Conservation (phyloP, 495 filamentous ascomycete genomes). For the Penicillium ochrochloron region DNA sequence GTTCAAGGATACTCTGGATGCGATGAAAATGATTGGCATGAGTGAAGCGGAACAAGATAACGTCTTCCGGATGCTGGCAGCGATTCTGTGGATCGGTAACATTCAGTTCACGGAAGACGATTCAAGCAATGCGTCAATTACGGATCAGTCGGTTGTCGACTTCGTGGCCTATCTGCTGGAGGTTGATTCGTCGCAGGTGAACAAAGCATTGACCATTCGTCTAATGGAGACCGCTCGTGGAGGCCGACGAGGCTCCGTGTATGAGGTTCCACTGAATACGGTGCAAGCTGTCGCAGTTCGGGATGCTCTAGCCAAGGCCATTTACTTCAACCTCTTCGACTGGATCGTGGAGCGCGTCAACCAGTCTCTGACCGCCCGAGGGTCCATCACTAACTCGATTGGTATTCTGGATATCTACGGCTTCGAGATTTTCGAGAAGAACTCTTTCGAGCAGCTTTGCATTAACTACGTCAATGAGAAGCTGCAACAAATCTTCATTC, state of each 20-base stretch:
- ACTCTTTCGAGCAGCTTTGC: slow-evolving; percentile 98
- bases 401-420: slow-evolving; percentile 99
- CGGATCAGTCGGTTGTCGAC: slow-evolving; percentile 87
- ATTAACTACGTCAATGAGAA: slow-evolving; percentile 99
- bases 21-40: slow-evolving; percentile 94
- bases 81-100: slow-evolving; percentile 94
- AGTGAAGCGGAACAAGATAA: slow-evolving; percentile 88
- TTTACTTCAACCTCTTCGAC: slow-evolving; percentile 98
- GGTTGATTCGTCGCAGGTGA: slow-evolving; percentile 77
- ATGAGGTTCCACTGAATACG: slow-evolving; percentile 90
- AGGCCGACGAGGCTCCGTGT: slow-evolving; percentile 76
- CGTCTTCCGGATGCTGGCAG: slow-evolving; percentile 94
- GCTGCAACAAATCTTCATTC: slow-evolving; percentile 99
- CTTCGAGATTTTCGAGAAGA: slow-evolving; percentile 99
- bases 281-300: slow-evolving; percentile 90
- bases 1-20: slow-evolving; percentile 88
- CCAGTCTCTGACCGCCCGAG: slow-evolving; percentile 79
- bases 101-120: slow-evolving; percentile 88
- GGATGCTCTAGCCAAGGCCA: slow-evolving; percentile 91
- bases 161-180: slow-evolving; percentile 94
- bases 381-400: slow-evolving; percentile 77
- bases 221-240: slow-evolving; percentile 89
- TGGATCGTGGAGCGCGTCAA: slow-evolving; percentile 98
- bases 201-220: slow-evolving; percentile 87
- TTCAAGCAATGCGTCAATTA: slow-evolving; percentile 81